A percentile compares a stretch with the other conserved stretches of the same genome.
phyloP scores from a whole-genome alignment of 139 green algal species.

The Chlorella sp. region DNA sequence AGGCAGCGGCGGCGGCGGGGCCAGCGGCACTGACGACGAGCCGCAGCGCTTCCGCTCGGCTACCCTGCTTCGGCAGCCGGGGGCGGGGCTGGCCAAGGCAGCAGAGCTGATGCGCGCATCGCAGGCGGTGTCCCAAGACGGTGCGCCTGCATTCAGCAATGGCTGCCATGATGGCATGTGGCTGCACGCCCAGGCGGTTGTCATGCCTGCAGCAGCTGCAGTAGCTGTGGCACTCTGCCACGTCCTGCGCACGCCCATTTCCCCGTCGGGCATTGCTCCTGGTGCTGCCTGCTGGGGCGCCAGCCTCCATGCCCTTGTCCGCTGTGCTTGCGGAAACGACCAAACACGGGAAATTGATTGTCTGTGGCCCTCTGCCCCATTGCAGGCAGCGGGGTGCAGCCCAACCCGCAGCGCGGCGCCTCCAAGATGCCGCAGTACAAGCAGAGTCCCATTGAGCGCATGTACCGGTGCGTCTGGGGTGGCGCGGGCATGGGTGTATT shows the following conservation, averaged over 20 bases:
- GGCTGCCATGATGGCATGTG: too few relatives aligned
- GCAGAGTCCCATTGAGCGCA: constrained; percentile 29
- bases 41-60: constrained; percentile 7
- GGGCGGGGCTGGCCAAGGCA: background rate
- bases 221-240: too few relatives aligned
- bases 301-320: too few relatives aligned
- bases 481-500: too few relatives aligned
- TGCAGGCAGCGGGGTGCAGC: background rate
- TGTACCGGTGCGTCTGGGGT: constrained; percentile 33
- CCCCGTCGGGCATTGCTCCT: too few relatives aligned
- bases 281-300: too few relatives aligned
- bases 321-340: too few relatives aligned
- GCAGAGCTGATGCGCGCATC: constrained; percentile 1
- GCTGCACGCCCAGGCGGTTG: too few relatives aligned
- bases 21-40: background rate
- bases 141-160: too few relatives aligned
- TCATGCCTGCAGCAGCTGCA: too few relatives aligned
- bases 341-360: too few relatives aligned
- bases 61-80: constrained; percentile 19
- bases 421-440: background rate
- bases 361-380: background rate
- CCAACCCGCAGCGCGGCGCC: constrained; percentile 9
- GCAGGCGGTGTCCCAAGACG: background rate
- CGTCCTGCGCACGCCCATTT: too few relatives aligned
- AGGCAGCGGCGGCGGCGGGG: background rate